phyloP scores from a whole-genome alignment of 2,329 filamentous ascomycete genomes.

The Monilinia polystroma region DNA sequence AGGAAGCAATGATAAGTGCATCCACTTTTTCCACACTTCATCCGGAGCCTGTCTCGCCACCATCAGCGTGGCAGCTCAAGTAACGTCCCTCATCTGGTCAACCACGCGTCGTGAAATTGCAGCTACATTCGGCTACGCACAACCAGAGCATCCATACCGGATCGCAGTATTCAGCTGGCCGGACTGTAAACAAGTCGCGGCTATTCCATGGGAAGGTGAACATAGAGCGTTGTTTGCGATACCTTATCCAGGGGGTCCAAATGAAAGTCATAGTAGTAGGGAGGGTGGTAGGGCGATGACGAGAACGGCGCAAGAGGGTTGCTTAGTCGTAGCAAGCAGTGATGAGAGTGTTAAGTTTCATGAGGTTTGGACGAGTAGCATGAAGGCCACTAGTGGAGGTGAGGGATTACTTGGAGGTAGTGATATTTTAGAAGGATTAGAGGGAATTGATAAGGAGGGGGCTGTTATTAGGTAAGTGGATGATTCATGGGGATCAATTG shows the following conservation, averaged over 20 bases:
- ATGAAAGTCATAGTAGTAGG: constrained; percentile 36
- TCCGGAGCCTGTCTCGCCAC: constrained; percentile 83
- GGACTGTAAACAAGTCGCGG: constrained; percentile 78
- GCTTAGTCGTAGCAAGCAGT: constrained; percentile 87
- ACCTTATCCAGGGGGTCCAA: constrained; percentile 68
- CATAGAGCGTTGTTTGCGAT: constrained; percentile 85
- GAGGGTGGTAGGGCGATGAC: constrained; percentile 56
- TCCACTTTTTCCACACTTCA: constrained; percentile 89
- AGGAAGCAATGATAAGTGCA: constrained; percentile 90
- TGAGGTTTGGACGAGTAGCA: constrained; percentile 78
- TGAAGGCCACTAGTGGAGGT: constrained; percentile 52
- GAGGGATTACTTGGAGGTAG: constrained; percentile 73
- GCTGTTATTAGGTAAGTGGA: constrained; percentile 63
- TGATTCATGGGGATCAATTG: neutral
- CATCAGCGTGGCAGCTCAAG: constrained; percentile 89
- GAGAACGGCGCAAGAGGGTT: constrained; percentile 67
- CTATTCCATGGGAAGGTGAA: constrained; percentile 79
- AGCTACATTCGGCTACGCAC: constrained; percentile 90
- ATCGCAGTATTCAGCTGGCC: constrained; percentile 96
- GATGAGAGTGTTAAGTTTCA: constrained; percentile 94
- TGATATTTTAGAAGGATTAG: constrained; percentile 77
- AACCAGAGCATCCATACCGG: constrained; percentile 83
- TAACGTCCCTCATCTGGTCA: constrained; percentile 91
- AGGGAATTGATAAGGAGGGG: constrained; percentile 74
- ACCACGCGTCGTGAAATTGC: constrained; percentile 81